These are phyloP conservation scores for Porcisia deanei DNA, from an alignment of 208 protist species.

Conservation along the genomic window DNA sequence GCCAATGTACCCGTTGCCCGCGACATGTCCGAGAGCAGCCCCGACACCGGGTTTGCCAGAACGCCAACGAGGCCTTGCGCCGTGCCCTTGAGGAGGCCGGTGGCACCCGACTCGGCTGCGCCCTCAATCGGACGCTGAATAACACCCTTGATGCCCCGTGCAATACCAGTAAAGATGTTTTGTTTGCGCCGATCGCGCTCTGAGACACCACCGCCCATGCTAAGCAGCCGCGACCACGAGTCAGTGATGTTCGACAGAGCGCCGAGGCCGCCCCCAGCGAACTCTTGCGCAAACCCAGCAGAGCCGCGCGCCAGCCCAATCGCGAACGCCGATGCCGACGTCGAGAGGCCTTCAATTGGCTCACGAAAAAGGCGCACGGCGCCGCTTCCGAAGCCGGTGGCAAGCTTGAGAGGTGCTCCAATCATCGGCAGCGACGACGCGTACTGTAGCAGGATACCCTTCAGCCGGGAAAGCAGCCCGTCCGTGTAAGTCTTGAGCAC, in stretches of 20 bases:
- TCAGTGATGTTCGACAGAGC: slow-evolving; percentile 84
- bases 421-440: slow-evolving; percentile 87
- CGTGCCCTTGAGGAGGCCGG: slow-evolving; percentile 81
- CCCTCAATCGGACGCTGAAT: slow-evolving; percentile 87
- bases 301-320: slow-evolving; percentile 74
- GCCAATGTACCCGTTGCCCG: slow-evolving; percentile 60
- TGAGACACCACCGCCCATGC: slow-evolving; percentile 52
- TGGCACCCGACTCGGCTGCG: slow-evolving; percentile 64
- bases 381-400: slow-evolving; percentile 74
- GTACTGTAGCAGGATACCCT: slow-evolving; percentile 84
- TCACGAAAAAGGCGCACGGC: slow-evolving; percentile 85
- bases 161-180: slow-evolving; percentile 61
- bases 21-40: slow-evolving; percentile 83
- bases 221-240: slow-evolving; percentile 69
- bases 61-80: slow-evolving; percentile 88
- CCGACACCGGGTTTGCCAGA: slow-evolving; percentile 81
- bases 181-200: slow-evolving; percentile 55
- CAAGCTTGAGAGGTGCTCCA: slow-evolving; percentile 80
- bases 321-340: slow-evolving; percentile 75
- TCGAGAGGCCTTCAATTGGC: slow-evolving; percentile 73
- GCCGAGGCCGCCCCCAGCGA: slow-evolving; percentile 75
- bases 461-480: slow-evolving; percentile 59
- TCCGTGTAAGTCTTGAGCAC: slow-evolving; percentile 75
- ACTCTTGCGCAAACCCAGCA: slow-evolving; percentile 59
- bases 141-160: slow-evolving; percentile 77